Evolutionary conservation across 345 rosid genomes (phyloP), one percentile per base, ranked within the genome.

Genomic region (Hibiscus trionum): DNA sequence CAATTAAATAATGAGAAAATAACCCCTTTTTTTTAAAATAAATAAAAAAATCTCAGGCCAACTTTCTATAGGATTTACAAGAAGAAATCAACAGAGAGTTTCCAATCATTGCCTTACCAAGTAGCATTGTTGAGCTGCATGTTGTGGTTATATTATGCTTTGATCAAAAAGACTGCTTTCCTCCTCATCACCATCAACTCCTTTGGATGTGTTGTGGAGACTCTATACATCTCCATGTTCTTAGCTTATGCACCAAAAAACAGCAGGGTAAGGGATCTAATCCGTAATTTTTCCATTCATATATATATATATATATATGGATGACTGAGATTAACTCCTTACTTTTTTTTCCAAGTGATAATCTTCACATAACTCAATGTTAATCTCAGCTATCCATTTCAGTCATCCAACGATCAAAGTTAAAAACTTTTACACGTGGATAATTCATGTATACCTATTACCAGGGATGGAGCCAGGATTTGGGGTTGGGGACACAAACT

Each of bases 131-230:
- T 90, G 84, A 90, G 98, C 81, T 89, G 88, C 57, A 89, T 87
- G 97, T 80, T 95, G 0, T 95, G 99, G 99, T 84, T 93, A 11
- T 89, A 84, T 77, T 95, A 95, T 71, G 97, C 99, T 11, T 72
- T 80, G 75, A 59, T 86, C 5, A 93, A 95, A 33, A 53, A 72
- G 64, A 24, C 80, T 60, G 91, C 88, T 58, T 66, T 88, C 62
- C 96, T 95, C 56, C 85, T 95, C 52, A 70, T 90, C 77, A 92
- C 99, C 71, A 90, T 95, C 67, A 95, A 95, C 83, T 69, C 88
- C 5, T 83, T 95, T 6, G 99, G 99, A 46, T 88, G 88, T 77
- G 72, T 86, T 53, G 72, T 93, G 1, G 94, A 95, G 77, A 86
- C 83, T 33, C 50, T 88, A 17, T 96, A 93, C 84, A 86, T 88